A percentile compares a stretch with the other conserved stretches of the same genome.
These are phyloP conservation scores for Kazachstania psychrophila DNA, from an alignment of 805 yeast species.

Conservation along the genomic window DNA sequence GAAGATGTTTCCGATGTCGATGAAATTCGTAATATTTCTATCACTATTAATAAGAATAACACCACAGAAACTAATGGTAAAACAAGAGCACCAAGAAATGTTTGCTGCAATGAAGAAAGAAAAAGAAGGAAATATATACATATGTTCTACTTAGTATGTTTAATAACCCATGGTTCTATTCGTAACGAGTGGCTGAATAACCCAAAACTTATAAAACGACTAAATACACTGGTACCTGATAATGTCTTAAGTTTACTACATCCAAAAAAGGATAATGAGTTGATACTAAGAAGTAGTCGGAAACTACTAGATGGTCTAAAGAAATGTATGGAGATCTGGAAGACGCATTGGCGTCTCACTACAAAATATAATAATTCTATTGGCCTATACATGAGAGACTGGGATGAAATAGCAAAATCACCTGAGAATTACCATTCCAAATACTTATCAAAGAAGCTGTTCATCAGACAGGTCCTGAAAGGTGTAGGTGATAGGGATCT, in stretches of 20 bases:
- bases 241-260: conserved; percentile 39
- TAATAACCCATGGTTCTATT: conserved; percentile 57
- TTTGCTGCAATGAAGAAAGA: conserved; percentile 49
- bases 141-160: conserved; percentile 44
- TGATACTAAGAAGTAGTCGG: conserved; percentile 43
- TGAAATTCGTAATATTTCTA: conserved; percentile 18
- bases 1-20: conserved; percentile 13
- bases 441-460: conserved; percentile 33
- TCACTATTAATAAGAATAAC: conserved; percentile 18
- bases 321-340: conserved; percentile 56
- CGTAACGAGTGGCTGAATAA: conserved; percentile 72
- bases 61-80: conserved; percentile 8
- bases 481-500: conserved; percentile 67
- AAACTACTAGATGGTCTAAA: conserved; percentile 70
- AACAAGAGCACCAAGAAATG: conserved; percentile 21
- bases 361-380: conserved; percentile 21
- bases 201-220: conserved; percentile 29
- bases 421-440: conserved; percentile 13
- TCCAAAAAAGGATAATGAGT: conserved; percentile 34
- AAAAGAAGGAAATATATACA: conserved; percentile 46
- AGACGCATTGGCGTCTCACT: conserved; percentile 41
- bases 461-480: conserved; percentile 34
- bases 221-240: conserved; percentile 42
- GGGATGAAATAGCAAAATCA: conserved; percentile 34
- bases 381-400: conserved; percentile 37